phyloP scores from a whole-genome alignment of 345 rosid species.

The Gossypium turneri region DNA sequence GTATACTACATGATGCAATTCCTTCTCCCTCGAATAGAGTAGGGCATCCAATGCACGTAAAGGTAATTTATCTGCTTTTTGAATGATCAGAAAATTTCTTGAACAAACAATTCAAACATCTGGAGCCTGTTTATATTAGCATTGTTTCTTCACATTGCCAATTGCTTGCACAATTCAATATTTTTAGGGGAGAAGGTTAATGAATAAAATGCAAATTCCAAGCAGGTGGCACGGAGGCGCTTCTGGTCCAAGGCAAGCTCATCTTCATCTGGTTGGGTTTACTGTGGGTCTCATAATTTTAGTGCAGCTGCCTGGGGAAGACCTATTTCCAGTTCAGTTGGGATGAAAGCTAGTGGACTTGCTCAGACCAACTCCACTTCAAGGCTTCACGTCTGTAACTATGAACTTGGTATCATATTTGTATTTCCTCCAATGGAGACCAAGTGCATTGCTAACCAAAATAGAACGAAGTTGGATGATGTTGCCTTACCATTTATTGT shows the following conservation, averaged over 20 bases:
- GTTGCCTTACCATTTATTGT: constrained; percentile 62
- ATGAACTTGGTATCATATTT: constrained; percentile 81
- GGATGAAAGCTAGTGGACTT: constrained; percentile 30
- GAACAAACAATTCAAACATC: neutral
- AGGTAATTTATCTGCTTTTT: constrained; percentile 38
- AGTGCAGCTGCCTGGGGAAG: constrained; percentile 97
- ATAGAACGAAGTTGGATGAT: constrained; percentile 45
- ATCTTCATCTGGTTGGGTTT: constrained; percentile 81
- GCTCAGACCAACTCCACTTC: constrained; percentile 21
- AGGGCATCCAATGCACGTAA: constrained; percentile 78
- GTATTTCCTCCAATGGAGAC: constrained; percentile 61
- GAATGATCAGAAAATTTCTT: constrained; percentile 2
- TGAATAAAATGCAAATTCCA: constrained; percentile 13
- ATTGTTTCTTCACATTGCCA: neutral
- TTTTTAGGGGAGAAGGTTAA: neutral
- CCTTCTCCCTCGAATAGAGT: constrained; percentile 66
- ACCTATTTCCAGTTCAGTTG: constrained; percentile 37
- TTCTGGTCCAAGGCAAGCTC: constrained; percentile 45
- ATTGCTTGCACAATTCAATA: neutral
- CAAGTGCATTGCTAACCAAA: constrained; percentile 17
- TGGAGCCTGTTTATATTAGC: neutral
- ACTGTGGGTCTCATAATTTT: constrained; percentile 88
- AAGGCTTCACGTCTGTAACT: constrained; percentile 73
- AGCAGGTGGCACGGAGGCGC: constrained; percentile 72
- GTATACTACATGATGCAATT: constrained; percentile 70